These are phyloP conservation scores for Nakaseomyces kungkrabaensis DNA, from an alignment of 1,139 yeast species.

Conservation along the genomic window DNA sequence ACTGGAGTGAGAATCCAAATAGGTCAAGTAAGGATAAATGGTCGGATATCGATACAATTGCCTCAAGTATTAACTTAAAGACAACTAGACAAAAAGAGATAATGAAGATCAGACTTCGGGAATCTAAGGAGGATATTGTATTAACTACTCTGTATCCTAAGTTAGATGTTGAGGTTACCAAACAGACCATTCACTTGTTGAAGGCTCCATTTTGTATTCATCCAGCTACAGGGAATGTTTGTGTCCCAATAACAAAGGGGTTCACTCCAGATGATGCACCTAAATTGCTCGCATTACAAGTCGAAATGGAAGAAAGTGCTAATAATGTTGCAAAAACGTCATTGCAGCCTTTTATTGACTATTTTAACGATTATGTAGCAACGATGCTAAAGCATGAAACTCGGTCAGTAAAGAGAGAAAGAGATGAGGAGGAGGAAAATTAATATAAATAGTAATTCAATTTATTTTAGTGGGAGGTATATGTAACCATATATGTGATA, in stretches of 20 bases:
- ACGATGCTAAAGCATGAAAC: conserved; percentile 48
- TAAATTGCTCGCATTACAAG: conserved; percentile 48
- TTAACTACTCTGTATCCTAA: conserved; percentile 80
- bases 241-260: conserved; percentile 70
- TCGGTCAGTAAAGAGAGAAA: conserved; percentile 37
- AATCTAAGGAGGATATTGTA: conserved; percentile 77
- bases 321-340: conserved; percentile 57
- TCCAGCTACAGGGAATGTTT: conserved; percentile 94
- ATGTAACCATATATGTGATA: not conserved
- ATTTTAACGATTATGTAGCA: conserved; percentile 56
- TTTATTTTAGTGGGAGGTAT: not conserved
- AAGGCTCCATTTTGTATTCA: conserved; percentile 98
- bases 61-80: conserved; percentile 33
- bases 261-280: conserved; percentile 82
- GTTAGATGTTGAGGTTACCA: conserved; percentile 85
- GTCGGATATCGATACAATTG: conserved; percentile 63
- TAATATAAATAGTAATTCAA: not conserved
- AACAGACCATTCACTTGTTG: conserved; percentile 80
- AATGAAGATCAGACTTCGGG: conserved; percentile 31
- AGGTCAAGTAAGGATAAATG: conserved; percentile 55
- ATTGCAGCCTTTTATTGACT: conserved; percentile 64
- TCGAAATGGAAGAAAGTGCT: conserved; percentile 30
- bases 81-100: conserved; percentile 34
- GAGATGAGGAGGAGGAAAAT: conserved; percentile 26
- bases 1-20: conserved; percentile 43